phyloP scores from a whole-genome alignment of 106 monocot species.

The Dendrobium catenatum region DNA sequence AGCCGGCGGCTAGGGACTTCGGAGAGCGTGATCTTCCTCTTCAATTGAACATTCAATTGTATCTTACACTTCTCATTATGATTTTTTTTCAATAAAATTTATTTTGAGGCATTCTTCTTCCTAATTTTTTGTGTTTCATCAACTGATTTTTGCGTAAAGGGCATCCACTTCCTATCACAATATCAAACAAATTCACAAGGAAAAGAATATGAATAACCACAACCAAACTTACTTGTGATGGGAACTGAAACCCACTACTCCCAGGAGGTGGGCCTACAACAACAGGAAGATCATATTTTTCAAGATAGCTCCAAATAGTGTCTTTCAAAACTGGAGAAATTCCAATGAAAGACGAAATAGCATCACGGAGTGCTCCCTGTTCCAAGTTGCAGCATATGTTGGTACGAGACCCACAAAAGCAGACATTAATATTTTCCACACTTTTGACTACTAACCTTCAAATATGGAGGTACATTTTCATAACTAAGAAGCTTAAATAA shows the following conservation, averaged over 20 bases:
- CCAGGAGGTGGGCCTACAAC: conserved; percentile 42
- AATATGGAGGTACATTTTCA: conserved; percentile 91
- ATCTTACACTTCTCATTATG: too few relatives aligned
- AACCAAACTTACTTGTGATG: conserved; percentile 43
- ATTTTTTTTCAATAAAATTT: too few relatives aligned
- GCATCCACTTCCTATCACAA: too few relatives aligned
- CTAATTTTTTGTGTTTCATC: too few relatives aligned
- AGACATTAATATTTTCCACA: not conserved
- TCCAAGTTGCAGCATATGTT: conserved; percentile 9
- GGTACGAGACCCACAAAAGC: not conserved
- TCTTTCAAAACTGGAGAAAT: conserved; percentile 71
- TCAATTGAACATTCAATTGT: too few relatives aligned
- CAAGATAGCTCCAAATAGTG: conserved; percentile 84
- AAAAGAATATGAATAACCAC: not conserved
- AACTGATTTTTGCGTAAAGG: too few relatives aligned
- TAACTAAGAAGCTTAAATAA: conserved; percentile 93
- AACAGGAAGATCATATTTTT: conserved; percentile 98
- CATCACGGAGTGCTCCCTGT: conserved; percentile 86
- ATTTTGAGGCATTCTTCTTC: too few relatives aligned
- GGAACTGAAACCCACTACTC: conserved; percentile 29
- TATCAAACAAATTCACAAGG: not conserved
- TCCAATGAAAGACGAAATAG: conserved; percentile 68
- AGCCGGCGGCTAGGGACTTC: too few relatives aligned
- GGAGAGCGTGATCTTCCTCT: too few relatives aligned
- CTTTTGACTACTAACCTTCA: conserved; percentile 53